A percentile compares a stretch with the other conserved stretches of the same genome.
Conservation (phyloP, 257 asterid species). For the Cruciata laevipes region DNA sequence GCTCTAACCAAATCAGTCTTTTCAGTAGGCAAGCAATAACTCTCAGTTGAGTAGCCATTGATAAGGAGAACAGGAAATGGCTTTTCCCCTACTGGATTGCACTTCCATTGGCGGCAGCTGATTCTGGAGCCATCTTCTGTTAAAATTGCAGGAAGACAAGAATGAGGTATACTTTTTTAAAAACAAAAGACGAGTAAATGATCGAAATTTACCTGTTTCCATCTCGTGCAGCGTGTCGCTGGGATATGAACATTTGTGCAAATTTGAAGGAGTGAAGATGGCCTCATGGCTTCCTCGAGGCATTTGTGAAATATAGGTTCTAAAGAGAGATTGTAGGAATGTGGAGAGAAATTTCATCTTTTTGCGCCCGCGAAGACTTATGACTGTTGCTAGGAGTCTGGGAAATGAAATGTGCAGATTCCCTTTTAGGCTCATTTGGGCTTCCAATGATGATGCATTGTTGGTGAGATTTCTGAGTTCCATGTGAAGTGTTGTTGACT, state of each 20-base stretch:
- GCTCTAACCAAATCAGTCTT: constrained; percentile 46
- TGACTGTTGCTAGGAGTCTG: constrained; percentile 31
- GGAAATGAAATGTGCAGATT: constrained; percentile 37
- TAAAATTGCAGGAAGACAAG: not conserved
- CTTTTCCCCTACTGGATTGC: constrained; percentile 13
- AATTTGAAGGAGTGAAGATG: constrained; percentile 14
- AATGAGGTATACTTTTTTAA: not conserved
- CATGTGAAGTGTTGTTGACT: constrained; percentile 43
- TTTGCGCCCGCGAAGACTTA: constrained; percentile 26
- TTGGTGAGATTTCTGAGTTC: constrained; percentile 28
- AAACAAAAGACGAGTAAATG: not conserved
- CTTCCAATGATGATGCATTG: not conserved
- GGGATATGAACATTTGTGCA: constrained; percentile 29
- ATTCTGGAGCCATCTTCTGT: constrained; percentile 39
- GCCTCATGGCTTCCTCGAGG: constrained; percentile 25
- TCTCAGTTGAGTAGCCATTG: constrained; percentile 48
- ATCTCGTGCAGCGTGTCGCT: constrained; percentile 28
- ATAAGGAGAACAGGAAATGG: constrained; percentile 37
- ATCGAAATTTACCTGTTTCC: constrained; percentile 27
- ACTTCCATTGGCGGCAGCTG: constrained; percentile 36
- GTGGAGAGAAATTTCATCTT: constrained; percentile 21
- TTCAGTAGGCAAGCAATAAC: constrained; percentile 50
- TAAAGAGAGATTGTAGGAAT: constrained; percentile 29
- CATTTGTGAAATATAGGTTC: constrained; percentile 40
- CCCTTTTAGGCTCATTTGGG: constrained; percentile 23